A percentile compares a stretch with the other conserved stretches of the same genome.
phyloP scores from a whole-genome alignment of 2,329 filamentous ascomycete species.

The Curvularia hawaiiensis region DNA sequence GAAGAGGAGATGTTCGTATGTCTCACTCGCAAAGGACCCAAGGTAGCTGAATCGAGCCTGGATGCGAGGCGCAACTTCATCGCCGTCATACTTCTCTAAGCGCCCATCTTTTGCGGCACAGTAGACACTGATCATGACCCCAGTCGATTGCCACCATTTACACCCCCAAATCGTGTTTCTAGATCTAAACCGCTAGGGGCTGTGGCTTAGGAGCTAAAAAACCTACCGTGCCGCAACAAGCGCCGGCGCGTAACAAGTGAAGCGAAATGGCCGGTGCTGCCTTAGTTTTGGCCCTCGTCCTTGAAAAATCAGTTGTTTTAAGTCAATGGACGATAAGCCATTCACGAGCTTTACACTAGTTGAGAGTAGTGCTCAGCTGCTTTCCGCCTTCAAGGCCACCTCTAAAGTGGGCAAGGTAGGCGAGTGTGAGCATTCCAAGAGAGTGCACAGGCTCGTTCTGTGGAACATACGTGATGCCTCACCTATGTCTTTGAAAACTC shows the following conservation, averaged over 20 bases:
- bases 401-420: conserved; percentile 7
- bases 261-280: conserved; percentile 13
- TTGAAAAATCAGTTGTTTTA: too few relatives aligned
- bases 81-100: conserved; percentile 15
- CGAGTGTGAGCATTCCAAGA: neutral
- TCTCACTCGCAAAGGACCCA: conserved; percentile 10
- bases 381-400: conserved; percentile 4
- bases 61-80: conserved; percentile 9
- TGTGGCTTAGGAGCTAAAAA: conserved; percentile 8
- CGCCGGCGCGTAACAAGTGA: conserved; percentile 14
- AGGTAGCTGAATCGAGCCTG: conserved; percentile 6
- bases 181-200: conserved; percentile 1
- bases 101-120: conserved; percentile 12
- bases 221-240: conserved; percentile 10
- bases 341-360: conserved; percentile 3
- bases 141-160: conserved; percentile 3
- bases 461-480: neutral
- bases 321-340: conserved; percentile 2
- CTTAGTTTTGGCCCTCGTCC: too few relatives aligned
- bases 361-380: conserved; percentile 5
- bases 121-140: conserved; percentile 5
- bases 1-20: neutral
- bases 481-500: conserved; percentile 4
- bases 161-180: conserved; percentile 2
- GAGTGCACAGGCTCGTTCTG: neutral